phyloP scores from a whole-genome alignment of 202 grass and related monocot genomes.

The Dendrocalamus latiflorus region DNA sequence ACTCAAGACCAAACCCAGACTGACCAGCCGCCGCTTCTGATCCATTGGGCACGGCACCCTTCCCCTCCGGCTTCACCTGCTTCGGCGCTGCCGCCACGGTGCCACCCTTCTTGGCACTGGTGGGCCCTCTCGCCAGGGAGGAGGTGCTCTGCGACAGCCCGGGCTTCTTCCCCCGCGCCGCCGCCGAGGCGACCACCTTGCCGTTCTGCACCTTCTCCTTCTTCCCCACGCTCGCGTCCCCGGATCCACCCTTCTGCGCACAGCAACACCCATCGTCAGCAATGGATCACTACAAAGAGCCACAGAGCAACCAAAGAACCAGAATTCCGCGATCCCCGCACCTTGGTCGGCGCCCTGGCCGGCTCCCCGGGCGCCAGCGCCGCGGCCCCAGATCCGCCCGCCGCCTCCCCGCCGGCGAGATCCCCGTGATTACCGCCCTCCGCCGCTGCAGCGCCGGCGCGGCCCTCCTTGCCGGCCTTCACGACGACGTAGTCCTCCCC shows the following conservation, averaged over 20 bases:
- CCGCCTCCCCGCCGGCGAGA: neutral
- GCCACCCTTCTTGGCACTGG: slow-evolving; percentile 17
- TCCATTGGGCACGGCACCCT: slow-evolving; percentile 40
- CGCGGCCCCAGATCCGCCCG: slow-evolving; percentile 28
- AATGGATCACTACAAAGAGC: neutral
- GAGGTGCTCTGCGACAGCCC: slow-evolving; percentile 64
- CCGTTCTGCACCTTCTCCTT: slow-evolving; percentile 52
- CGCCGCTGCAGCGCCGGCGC: neutral
- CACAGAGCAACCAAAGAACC: neutral
- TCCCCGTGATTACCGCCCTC: neutral
- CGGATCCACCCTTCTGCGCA: slow-evolving; percentile 55
- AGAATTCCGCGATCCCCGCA: slow-evolving; percentile 7
- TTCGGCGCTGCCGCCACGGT: neutral
- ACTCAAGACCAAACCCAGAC: neutral
- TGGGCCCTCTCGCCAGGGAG: slow-evolving; percentile 35
- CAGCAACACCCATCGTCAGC: slow-evolving; percentile 10
- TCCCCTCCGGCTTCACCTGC: slow-evolving; percentile 41
- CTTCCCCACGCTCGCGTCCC: slow-evolving; percentile 14
- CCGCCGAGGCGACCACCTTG: neutral
- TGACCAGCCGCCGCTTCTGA: slow-evolving; percentile 24
- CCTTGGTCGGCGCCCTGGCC: slow-evolving; percentile 10
- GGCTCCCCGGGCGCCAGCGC: neutral
- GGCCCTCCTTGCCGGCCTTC: neutral
- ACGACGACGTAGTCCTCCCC: slow-evolving; percentile 28
- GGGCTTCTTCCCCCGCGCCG: slow-evolving; percentile 33